Evolutionary conservation across 2,329 filamentous ascomycete genomes (phyloP), one percentile per base, ranked within the genome.

Genomic region (Aspergillus sp.): DNA sequence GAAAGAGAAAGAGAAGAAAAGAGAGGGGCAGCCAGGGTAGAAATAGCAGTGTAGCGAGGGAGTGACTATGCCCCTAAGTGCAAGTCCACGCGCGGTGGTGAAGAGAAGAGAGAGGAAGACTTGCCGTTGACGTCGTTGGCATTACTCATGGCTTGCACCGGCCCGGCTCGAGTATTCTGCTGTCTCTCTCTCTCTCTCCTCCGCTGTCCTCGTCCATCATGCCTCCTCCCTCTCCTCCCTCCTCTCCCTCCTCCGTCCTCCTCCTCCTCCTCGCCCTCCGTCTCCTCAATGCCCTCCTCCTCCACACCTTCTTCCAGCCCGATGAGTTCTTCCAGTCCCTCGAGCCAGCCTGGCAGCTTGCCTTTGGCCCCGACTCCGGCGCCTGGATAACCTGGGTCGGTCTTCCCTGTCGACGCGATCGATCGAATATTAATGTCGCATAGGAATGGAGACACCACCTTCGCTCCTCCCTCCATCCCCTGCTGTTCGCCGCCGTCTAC

Each of bases 241-340:
- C 30, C 24, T 33, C 14, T n/a, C 15, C 39, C 20, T 29, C 35
- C 26, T 47, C 44, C 32, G 41, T 64, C 36, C 47, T 67, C 33
- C 48, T 65, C 14, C 57, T 55, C 33, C 53, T 69, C 12, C 30
- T 95, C 44, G 68, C 75, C 25, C 73, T 93, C 42, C 84, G 91
- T 34, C 71, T 89, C 43, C 58, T 83, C 55, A 94, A 94, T 63
- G 79, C 86, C 19, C 69, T 91, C 47, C 76, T 71, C 41, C 68
- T 93, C 36, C 69, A 75, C 44, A 96, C 91, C 13, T 98, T 95
- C 59, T 98, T 98, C 64, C 91, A 98, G 60, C 91, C 91, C 16
- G 91, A 98, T 66, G 91, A 98, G 61, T 96, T 85, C 67, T 98
- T 91, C 53, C 91, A 98, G 56, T 82, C 86, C 1, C 74, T 96